phyloP scores from a whole-genome alignment of 768 basidiomycete genomes.

The Gymnopilus dilepis region DNA sequence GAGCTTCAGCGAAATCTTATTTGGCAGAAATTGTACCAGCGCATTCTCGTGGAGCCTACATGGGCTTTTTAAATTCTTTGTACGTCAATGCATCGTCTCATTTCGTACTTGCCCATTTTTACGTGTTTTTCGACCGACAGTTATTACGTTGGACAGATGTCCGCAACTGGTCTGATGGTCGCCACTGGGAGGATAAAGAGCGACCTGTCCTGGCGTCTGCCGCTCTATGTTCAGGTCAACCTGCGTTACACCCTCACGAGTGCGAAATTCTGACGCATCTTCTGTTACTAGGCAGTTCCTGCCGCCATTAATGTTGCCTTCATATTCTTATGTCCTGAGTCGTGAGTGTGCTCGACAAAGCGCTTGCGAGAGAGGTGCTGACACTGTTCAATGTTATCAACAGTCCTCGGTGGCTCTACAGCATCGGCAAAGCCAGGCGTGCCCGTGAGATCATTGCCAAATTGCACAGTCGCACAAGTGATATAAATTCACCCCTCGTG shows the following conservation, averaged over 20 bases:
- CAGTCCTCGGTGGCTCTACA: conserved; percentile 60
- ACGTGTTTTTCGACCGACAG: conserved; percentile 26
- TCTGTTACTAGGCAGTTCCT: conserved; percentile 40
- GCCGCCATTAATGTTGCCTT: conserved; percentile 51
- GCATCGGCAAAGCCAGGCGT: conserved; percentile 46
- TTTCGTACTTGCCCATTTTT: not conserved
- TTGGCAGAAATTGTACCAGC: conserved; percentile 57
- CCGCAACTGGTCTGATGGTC: conserved; percentile 61
- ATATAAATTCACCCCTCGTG: conserved; percentile 55
- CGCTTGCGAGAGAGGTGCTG: not conserved
- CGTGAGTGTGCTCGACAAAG: conserved; percentile 34
- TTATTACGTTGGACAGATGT: conserved; percentile 59
- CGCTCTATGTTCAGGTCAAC: conserved; percentile 53
- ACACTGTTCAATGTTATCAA: not conserved
- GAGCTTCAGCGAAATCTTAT: conserved; percentile 55
- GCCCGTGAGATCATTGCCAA: conserved; percentile 51
- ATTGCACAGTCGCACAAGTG: conserved; percentile 50
- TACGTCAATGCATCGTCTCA: conserved; percentile 33
- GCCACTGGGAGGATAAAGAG: conserved; percentile 47
- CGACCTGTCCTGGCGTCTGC: conserved; percentile 54
- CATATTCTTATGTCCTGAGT: conserved; percentile 55
- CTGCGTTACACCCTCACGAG: not conserved
- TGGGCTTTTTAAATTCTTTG: conserved; percentile 60
- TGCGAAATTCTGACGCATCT: not conserved
- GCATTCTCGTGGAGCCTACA: conserved; percentile 51